Evolutionary conservation across 352 stramenopile genomes (phyloP).

Genomic region (Phytophthora agathidicida): DNA sequence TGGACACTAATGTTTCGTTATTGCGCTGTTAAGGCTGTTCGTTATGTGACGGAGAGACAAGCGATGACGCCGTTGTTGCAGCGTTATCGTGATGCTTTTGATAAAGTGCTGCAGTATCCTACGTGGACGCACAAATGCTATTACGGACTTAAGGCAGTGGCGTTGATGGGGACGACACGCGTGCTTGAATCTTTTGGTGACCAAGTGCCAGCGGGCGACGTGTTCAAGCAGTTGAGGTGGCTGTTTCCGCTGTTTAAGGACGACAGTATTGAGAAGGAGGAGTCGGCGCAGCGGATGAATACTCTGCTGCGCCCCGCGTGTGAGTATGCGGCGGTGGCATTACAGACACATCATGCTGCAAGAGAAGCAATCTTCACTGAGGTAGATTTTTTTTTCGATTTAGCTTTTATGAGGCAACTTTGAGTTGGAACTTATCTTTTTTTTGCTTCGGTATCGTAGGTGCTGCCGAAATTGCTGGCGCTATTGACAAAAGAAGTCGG

Average conservation of each 20-base stretch:
- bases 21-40: no score
- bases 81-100: slow-evolving; percentile 59
- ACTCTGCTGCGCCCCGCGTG: slow-evolving; percentile 63
- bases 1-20: no score
- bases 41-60: slow-evolving; percentile 76
- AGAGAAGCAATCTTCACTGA: slow-evolving; percentile 53
- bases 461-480: slow-evolving; percentile 50
- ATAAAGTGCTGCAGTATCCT: slow-evolving; percentile 55
- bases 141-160: slow-evolving; percentile 53
- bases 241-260: slow-evolving; percentile 57
- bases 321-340: slow-evolving; percentile 64
- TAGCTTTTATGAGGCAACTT: no score
- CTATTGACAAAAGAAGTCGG: slow-evolving; percentile 39
- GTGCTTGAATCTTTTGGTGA: slow-evolving; percentile 72
- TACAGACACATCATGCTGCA: slow-evolving; percentile 63
- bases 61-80: slow-evolving; percentile 61
- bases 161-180: slow-evolving; percentile 67
- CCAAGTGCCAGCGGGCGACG: slow-evolving; percentile 36
- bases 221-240: slow-evolving; percentile 55
- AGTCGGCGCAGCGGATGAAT: slow-evolving; percentile 40
- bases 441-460: slow-evolving; percentile 14
- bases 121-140: slow-evolving; percentile 44
- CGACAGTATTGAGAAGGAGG: slow-evolving; percentile 11
- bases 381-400: slow-evolving; percentile 13
- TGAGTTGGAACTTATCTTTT: neutral